Evolutionary conservation across 441 rosid genomes (phyloP), one percentile per base, ranked within the genome.

Genomic region (Pelargonium cotyledonis): DNA sequence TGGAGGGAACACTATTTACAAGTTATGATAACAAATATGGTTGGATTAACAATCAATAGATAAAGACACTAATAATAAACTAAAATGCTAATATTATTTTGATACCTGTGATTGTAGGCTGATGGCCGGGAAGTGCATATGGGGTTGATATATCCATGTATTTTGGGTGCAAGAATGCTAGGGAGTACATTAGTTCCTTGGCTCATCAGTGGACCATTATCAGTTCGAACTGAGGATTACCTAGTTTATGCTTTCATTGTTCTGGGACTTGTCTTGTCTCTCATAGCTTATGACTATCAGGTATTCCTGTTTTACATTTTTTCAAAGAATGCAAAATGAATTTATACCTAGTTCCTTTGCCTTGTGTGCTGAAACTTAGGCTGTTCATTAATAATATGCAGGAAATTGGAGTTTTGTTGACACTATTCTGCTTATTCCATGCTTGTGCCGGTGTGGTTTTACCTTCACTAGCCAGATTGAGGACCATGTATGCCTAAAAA

Each of bases 271-370:
- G 81, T 84, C 71, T 80, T 89, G 69, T 95, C 96, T 38, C 72
- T 84, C 4, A 71, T 88, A 70, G 97, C 99, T 21, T 95, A 91
- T 82, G 99, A 95, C 81, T 95, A 95, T 73, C 97, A 95, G 96
- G 98, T 95, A 79, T 65, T 60, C 6, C 0, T 67, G 69, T 62
- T 29, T 67, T 77, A 18, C 18, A n/a, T 70, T 70, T 71, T 6
- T 55, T 68, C 66, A 57, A 29, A 26, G 58, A 10, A 68, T 41
- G 14, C 0, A 3, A 70, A 35, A 67, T 71, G 31, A 63, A 19
- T 3, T 63, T 10, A 16, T 63, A 18, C 68, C 41, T 62, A 63
- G 31, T 66, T 72, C 46, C 51, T 51, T 43, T 19, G 43, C 43
- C 72, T 66, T 60, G 53, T 65, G 38, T 16, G 69, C 26, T 14